Conservation (phyloP, 306 rosid genomes). For the Quercus rubra region DNA sequence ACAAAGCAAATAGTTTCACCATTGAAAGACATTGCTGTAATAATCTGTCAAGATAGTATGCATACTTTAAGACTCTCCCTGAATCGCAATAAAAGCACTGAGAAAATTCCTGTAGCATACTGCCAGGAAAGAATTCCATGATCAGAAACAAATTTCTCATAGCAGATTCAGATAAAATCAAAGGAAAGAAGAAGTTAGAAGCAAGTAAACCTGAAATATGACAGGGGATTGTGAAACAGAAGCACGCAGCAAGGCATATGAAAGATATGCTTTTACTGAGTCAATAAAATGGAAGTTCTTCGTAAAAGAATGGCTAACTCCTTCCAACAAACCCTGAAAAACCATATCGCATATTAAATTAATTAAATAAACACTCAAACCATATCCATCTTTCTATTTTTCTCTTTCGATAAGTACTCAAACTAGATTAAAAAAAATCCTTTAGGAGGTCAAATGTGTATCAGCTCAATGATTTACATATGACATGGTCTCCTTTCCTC, state of each 20-base stretch:
- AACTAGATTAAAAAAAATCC: not conserved
- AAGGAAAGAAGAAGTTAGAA: constrained; percentile 7
- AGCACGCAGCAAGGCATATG: constrained; percentile 93
- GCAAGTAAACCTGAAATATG: constrained; percentile 85
- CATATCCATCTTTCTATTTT: not conserved
- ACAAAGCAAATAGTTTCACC: constrained; percentile 26
- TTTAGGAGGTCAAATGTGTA: not conserved
- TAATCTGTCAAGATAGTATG: constrained; percentile 27
- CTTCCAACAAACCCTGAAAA: constrained; percentile 92
- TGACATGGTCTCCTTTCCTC: not conserved
- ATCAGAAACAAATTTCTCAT: constrained; percentile 25
- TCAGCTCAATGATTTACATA: not conserved
- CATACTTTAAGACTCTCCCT: constrained; percentile 99
- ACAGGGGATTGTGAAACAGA: constrained; percentile 88
- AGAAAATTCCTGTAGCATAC: constrained; percentile 96
- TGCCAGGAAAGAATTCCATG: constrained; percentile 42
- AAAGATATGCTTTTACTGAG: constrained; percentile 99
- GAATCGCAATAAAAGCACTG: constrained; percentile 85
- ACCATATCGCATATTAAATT: constrained; percentile 16
- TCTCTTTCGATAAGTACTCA: too few relatives aligned
- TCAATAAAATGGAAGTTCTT: constrained; percentile 96
- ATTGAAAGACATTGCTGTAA: constrained; percentile 15
- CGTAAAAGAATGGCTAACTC: constrained; percentile 91
- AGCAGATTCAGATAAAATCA: constrained; percentile 11
- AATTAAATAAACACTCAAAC: constrained; percentile 12